Evolutionary conservation across 2,329 filamentous ascomycete genomes (phyloP).

Genomic region (Sarocladium oryzae): DNA sequence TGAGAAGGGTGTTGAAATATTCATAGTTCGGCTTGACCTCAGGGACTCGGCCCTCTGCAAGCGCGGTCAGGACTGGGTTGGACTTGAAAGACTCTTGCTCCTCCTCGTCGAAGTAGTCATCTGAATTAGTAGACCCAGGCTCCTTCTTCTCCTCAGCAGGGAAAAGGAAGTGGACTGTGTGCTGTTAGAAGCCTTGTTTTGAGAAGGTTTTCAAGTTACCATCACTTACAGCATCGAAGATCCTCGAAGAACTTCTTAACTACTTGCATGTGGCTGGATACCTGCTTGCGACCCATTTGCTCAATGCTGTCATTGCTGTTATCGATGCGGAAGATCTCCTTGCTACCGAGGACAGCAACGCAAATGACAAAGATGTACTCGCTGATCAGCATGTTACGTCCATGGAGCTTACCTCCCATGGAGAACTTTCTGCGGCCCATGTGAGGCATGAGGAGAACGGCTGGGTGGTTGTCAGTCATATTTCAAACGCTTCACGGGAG

Average conservation of each 20-base stretch:
- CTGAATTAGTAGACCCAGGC: constrained; percentile 55
- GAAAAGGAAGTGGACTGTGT: constrained; percentile 54
- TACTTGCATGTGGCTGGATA: constrained; percentile 66
- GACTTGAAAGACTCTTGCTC: constrained; percentile 53
- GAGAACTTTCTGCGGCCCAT: constrained; percentile 63
- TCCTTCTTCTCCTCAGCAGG: constrained; percentile 49
- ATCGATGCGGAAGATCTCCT: constrained; percentile 36
- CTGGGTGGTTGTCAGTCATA: constrained; percentile 27
- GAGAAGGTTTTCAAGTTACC: not conserved
- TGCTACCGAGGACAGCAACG: constrained; percentile 31
- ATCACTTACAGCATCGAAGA: constrained; percentile 54
- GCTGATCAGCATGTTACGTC: constrained; percentile 64
- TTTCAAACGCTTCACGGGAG: not conserved
- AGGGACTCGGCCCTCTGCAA: constrained; percentile 50
- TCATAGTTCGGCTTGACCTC: constrained; percentile 56
- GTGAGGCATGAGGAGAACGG: constrained; percentile 57
- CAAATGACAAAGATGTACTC: constrained; percentile 53
- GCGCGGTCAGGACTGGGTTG: constrained; percentile 55
- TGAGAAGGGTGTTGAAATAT: constrained; percentile 52
- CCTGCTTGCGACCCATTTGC: constrained; percentile 54
- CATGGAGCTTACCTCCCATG: constrained; percentile 56
- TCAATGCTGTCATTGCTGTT: constrained; percentile 37
- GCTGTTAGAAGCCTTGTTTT: constrained; percentile 4
- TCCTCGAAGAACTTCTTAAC: constrained; percentile 60
- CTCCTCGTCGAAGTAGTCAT: constrained; percentile 39